Evolutionary conservation across 1,139 yeast genomes (phyloP), one percentile per base, ranked within the genome.

Genomic region (Nadsonia starkeyi-henricii): DNA sequence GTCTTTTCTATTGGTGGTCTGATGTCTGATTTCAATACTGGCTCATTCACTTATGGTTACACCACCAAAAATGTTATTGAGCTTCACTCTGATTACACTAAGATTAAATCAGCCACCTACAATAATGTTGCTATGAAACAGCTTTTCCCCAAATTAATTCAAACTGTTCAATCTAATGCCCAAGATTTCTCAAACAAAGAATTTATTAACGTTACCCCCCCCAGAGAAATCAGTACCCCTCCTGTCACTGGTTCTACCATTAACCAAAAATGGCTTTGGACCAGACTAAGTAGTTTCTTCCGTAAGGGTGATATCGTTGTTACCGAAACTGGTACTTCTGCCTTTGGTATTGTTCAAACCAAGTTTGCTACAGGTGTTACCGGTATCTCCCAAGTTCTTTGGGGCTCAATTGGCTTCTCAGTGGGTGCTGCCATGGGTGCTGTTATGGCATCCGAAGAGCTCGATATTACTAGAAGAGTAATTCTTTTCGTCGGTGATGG

Each of bases 381-480:
- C 55, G 94, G 94, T 61, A 85, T 85, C 55, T 83, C 93, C 48
- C 95, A 85, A 69, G 93, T 85, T 45, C 72, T 85, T 62, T 85
- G 93, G 89, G 95, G 95, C 51, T 83, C 94, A 45, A 84, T 85
- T 65, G 95, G 95, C 60, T 85, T 72, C 72, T 78, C 95, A 33
- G 85, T 84, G 45, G 95, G 95, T 61, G 84, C 94, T 48, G 75
- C 85, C 39, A 68, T 81, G 53, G 95, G 95, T 66, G 95, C 95
- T 30, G 81, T 81, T 37, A 75, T 83, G 72, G 95, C 94, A 21
- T 84, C 88, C 53, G 78, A 78, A 60, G 95, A 85, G 65, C 60
- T 80, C 48, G 80, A 80, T 61, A 78, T 80, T 48, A 64, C 66
- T 55, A 79, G 77, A 65, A 77, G 95, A 71, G 93, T 83, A 52